These are phyloP conservation scores for Fragilaria radians DNA, from an alignment of 108 stramenopile species.

Conservation along the genomic window DNA sequence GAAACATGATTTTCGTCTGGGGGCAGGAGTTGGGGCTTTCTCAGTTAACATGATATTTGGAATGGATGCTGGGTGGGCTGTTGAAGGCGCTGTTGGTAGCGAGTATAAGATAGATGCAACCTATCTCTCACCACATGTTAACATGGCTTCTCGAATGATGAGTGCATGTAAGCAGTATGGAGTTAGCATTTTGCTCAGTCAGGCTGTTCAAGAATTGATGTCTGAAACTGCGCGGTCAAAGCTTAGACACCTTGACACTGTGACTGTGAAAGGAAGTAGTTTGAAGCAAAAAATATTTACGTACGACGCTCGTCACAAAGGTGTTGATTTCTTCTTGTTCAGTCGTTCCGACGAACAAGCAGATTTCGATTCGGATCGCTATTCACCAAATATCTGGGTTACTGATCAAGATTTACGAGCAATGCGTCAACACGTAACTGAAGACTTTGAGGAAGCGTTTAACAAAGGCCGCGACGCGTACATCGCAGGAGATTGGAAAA, in stretches of 20 bases:
- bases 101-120: constrained; percentile 93
- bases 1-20: constrained; percentile 59
- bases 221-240: constrained; percentile 47
- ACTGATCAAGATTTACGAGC: constrained; percentile 73
- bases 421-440: constrained; percentile 72
- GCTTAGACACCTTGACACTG: constrained; percentile 67
- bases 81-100: constrained; percentile 90
- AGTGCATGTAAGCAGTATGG: constrained; percentile 88
- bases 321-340: constrained; percentile 72
- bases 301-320: constrained; percentile 66
- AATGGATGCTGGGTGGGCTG: constrained; percentile 96
- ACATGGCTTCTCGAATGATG: constrained; percentile 94
- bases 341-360: constrained; percentile 63
- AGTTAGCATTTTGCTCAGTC: constrained; percentile 54
- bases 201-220: constrained; percentile 61
- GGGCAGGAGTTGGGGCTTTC: constrained; percentile 46
- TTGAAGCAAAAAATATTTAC: constrained; percentile 74
- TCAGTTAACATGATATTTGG: constrained; percentile 75
- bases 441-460: constrained; percentile 60
- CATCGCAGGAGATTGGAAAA: constrained; percentile 66
- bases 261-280: constrained; percentile 81
- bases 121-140: constrained; percentile 94
- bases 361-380: constrained; percentile 61
- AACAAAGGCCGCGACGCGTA: constrained; percentile 63
- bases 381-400: constrained; percentile 61